Conservation (phyloP, 2,329 filamentous ascomycete species). For the Fusarium compactum region DNA sequence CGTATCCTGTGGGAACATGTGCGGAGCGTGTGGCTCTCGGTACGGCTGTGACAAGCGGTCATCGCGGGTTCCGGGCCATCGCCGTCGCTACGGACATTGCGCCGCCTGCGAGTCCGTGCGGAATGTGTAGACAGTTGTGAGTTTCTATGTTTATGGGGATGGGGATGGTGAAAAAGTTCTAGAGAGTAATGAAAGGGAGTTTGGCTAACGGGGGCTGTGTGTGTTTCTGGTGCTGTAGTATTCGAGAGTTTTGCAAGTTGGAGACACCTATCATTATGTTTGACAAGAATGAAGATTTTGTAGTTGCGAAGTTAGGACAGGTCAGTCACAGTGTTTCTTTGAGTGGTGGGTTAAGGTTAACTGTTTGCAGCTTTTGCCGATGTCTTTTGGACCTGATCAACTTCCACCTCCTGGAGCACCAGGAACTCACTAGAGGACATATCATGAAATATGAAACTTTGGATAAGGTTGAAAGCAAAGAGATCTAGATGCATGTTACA, state of each 20-base stretch:
- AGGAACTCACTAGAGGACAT: not conserved
- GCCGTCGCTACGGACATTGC: constrained; percentile 86
- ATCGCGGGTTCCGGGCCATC: constrained; percentile 76
- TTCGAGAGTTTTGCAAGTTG: constrained; percentile 80
- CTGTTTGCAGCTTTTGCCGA: constrained; percentile 68
- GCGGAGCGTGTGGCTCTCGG: constrained; percentile 92
- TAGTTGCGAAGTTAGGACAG: constrained; percentile 77
- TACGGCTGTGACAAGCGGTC: constrained; percentile 76
- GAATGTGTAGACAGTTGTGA: constrained; percentile 95
- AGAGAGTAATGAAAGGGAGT: not conserved
- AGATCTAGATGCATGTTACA: not conserved
- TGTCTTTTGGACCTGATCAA: constrained; percentile 75
- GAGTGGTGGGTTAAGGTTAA: constrained; percentile 9
- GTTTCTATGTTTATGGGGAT: constrained; percentile 54
- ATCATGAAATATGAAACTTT: not conserved
- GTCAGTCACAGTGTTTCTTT: constrained; percentile 54
- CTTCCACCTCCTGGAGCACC: constrained; percentile 57
- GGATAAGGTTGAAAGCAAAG: not conserved
- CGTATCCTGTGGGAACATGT: constrained; percentile 94
- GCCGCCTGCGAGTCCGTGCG: constrained; percentile 82
- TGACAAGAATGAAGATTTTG: constrained; percentile 79
- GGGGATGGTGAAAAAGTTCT: not conserved
- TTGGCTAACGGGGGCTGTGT: constrained; percentile 30
- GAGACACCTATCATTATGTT: constrained; percentile 90
- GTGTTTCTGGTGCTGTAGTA: constrained; percentile 58